phyloP scores from a whole-genome alignment of 2,329 filamentous ascomycete species.

The Exophiala alcalophila region DNA sequence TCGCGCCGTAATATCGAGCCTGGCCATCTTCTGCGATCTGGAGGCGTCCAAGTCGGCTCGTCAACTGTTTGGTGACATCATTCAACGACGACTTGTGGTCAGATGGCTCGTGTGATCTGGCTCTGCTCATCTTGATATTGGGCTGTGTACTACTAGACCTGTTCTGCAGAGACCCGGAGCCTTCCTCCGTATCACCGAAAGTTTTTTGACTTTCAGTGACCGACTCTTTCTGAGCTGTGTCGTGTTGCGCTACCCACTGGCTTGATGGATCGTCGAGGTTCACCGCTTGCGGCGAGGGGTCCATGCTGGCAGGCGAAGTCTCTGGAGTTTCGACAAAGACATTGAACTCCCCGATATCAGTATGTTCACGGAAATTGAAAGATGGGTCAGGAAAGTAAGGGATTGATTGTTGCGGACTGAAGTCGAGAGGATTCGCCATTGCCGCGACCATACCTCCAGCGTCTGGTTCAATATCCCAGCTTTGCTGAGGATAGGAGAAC shows the following conservation, averaged over 20 bases:
- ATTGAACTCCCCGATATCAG: not conserved
- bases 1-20: constrained; percentile 46
- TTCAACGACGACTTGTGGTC: constrained; percentile 19
- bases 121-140: constrained; percentile 2
- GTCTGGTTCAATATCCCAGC: not conserved
- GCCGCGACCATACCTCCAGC: not conserved
- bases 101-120: not conserved
- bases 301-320: not conserved
- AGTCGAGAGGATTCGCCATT: not conserved
- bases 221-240: too few relatives aligned
- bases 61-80: constrained; percentile 46
- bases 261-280: not conserved
- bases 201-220: too few relatives aligned
- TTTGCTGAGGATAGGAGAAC: not conserved
- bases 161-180: too few relatives aligned
- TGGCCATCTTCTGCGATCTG: constrained; percentile 45
- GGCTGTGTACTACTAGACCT: not conserved
- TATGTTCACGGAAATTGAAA: constrained; percentile 4
- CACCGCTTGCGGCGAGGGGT: not conserved
- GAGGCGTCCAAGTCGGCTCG: constrained; percentile 44
- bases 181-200: too few relatives aligned
- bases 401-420: not conserved
- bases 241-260: too few relatives aligned
- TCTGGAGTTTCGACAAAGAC: constrained; percentile 5
- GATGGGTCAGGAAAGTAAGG: not conserved